A percentile compares a stretch with the other conserved stretches of the same genome.
Evolutionary conservation across 306 rosid species (phyloP).

Genomic region (Prunus mongolica): DNA sequence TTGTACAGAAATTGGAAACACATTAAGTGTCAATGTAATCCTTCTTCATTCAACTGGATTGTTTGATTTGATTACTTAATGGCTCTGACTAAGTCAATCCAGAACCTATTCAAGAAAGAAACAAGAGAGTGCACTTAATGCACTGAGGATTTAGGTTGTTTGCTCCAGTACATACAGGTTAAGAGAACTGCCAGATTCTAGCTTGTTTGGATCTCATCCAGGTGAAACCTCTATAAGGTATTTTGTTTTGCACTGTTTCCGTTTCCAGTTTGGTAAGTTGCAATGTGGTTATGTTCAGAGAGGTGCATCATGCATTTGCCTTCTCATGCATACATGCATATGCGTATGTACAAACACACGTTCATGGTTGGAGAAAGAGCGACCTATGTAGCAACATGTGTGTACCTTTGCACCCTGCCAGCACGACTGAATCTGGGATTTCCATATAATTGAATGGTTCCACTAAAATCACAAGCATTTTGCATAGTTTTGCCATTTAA

Average conservation of each 20-base stretch:
- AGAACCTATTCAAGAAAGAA: neutral
- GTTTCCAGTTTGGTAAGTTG: neutral
- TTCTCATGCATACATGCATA: too few species aligned
- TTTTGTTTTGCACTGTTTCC: neutral
- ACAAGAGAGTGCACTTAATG: neutral
- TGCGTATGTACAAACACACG: too few species aligned
- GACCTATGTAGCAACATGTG: too few species aligned
- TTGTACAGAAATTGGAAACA: slow-evolving; percentile 6
- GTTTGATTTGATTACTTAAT: neutral
- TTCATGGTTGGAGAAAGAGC: too few species aligned
- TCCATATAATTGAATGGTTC: neutral
- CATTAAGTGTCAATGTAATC: neutral
- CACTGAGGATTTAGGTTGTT: neutral
- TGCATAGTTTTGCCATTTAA: neutral
- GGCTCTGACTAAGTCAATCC: neutral
- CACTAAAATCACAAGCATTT: neutral
- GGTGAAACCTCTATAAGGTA: neutral
- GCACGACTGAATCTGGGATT: neutral
- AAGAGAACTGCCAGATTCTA: neutral
- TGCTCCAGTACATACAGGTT: neutral
- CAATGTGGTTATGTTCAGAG: neutral
- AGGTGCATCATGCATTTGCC: too few species aligned
- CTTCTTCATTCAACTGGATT: neutral
- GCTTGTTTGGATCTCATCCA: neutral
- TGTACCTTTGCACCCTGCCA: too few species aligned